phyloP scores from a whole-genome alignment of 2,329 filamentous ascomycete genomes.

The Triangularia setosa region DNA sequence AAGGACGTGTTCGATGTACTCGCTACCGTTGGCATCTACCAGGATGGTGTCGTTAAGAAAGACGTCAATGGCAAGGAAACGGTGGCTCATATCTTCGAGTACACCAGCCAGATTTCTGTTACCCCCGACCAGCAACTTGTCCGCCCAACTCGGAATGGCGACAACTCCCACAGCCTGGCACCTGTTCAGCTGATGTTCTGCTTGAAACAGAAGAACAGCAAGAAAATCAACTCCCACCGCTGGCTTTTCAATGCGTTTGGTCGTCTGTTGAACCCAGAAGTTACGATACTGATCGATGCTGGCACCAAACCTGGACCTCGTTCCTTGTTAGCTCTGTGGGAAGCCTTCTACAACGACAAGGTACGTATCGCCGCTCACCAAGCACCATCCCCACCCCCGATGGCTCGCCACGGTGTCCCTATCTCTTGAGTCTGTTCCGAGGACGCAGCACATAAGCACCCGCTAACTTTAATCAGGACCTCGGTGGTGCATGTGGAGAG shows the following conservation, averaged over 20 bases:
- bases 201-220: constrained; percentile 95
- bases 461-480: constrained; percentile 46
- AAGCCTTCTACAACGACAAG: constrained; percentile 98
- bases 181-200: constrained; percentile 99
- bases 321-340: constrained; percentile 87
- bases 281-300: constrained; percentile 92
- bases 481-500: constrained; percentile 94
- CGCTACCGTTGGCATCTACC: constrained; percentile 88
- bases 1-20: constrained; percentile 88
- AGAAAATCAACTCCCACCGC: constrained; percentile 98
- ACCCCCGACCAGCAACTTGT: constrained; percentile 92
- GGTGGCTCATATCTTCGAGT: constrained; percentile 93
- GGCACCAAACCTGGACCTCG: constrained; percentile 91
- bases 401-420: background rate
- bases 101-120: constrained; percentile 94
- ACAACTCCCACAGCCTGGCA: constrained; percentile 70
- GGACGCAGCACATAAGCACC: background rate
- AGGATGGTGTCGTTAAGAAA: constrained; percentile 96
- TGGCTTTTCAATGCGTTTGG: constrained; percentile 98
- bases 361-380: background rate
- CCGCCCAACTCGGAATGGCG: constrained; percentile 62
- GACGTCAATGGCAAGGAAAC: constrained; percentile 95
- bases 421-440: background rate
- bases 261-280: constrained; percentile 88
- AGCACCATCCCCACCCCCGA: background rate